A percentile compares a stretch with the other conserved stretches of the same genome.
Evolutionary conservation across 2,329 filamentous ascomycete genomes (phyloP).

Genomic region (Pyricularia grisea): DNA sequence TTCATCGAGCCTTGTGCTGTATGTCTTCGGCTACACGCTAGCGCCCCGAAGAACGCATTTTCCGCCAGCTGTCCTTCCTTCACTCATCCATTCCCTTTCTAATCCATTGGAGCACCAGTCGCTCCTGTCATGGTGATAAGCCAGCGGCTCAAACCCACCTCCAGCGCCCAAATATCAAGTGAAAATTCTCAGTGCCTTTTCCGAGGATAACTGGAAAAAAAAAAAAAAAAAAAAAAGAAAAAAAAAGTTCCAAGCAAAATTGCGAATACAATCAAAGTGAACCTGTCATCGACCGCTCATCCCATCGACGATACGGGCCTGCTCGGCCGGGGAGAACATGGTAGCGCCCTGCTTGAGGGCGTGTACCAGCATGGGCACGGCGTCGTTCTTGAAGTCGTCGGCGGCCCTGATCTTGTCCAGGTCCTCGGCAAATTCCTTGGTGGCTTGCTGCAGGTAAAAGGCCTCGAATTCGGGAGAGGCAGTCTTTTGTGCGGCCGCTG

Average conservation of each 20-base stretch:
- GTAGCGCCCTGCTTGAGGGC: conserved; percentile 59
- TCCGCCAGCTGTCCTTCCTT: background rate
- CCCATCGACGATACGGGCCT: conserved; percentile 19
- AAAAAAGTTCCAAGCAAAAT: too few relatives aligned
- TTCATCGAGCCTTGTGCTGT: background rate
- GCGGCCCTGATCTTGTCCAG: conserved; percentile 60
- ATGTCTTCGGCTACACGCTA: background rate
- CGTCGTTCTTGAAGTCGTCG: conserved; percentile 60
- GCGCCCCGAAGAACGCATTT: background rate
- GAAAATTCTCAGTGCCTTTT: background rate
- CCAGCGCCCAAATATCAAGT: background rate
- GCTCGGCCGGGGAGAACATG: conserved; percentile 46
- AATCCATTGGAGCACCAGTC: background rate
- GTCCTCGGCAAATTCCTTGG: conserved; percentile 64
- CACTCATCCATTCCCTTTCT: background rate
- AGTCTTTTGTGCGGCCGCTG: background rate
- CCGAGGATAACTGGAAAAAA: background rate
- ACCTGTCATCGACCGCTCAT: background rate
- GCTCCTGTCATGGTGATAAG: background rate
- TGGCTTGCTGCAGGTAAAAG: conserved; percentile 61
- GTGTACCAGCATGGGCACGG: conserved; percentile 54
- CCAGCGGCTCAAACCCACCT: background rate
- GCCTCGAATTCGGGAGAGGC: conserved; percentile 41
- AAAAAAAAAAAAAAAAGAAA: background rate
- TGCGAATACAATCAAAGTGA: background rate